Conservation (phyloP, 2,329 filamentous ascomycete genomes). For the Pyrenophora seminiperda region DNA sequence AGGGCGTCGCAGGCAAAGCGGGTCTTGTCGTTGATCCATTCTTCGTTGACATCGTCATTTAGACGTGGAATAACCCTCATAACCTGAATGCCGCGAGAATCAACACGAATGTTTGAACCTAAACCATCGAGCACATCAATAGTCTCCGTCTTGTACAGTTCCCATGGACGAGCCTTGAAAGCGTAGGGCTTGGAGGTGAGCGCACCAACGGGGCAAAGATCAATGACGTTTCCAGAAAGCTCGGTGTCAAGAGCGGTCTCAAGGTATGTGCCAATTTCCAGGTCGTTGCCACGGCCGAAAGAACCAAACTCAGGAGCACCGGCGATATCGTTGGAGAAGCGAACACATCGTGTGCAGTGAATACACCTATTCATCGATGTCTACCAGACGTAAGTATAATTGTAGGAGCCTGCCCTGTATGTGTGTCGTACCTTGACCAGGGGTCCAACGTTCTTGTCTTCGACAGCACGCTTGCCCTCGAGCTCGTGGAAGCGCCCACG, state of each 20-base stretch:
- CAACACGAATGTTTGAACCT: slow-evolving; percentile 92
- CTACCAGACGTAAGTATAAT: slow-evolving; percentile 47
- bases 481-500: slow-evolving; percentile 96
- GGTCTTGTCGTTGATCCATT: slow-evolving; percentile 99
- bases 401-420: background rate
- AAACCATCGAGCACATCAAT: slow-evolving; percentile 92
- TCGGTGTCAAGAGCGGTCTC: slow-evolving; percentile 93
- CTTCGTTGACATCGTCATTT: slow-evolving; percentile 98
- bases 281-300: slow-evolving; percentile 91
- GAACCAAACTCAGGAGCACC: slow-evolving; percentile 95
- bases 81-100: slow-evolving; percentile 90
- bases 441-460: slow-evolving; percentile 99
- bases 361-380: slow-evolving; percentile 99
- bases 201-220: slow-evolving; percentile 95
- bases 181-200: slow-evolving; percentile 97
- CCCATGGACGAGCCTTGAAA: slow-evolving; percentile 95
- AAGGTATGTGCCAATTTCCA: slow-evolving; percentile 97
- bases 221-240: slow-evolving; percentile 95
- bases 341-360: slow-evolving; percentile 96
- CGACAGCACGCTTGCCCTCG: slow-evolving; percentile 92
- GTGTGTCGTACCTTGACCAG: slow-evolving; percentile 71
- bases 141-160: slow-evolving; percentile 93
- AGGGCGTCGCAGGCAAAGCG: slow-evolving; percentile 95
- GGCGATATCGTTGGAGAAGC: slow-evolving; percentile 96
- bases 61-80: slow-evolving; percentile 92